A percentile compares a stretch with the other conserved stretches of the same genome.
These are phyloP conservation scores for Niebla homalea DNA, from an alignment of 495 filamentous ascomycete species.

Conservation along the genomic window DNA sequence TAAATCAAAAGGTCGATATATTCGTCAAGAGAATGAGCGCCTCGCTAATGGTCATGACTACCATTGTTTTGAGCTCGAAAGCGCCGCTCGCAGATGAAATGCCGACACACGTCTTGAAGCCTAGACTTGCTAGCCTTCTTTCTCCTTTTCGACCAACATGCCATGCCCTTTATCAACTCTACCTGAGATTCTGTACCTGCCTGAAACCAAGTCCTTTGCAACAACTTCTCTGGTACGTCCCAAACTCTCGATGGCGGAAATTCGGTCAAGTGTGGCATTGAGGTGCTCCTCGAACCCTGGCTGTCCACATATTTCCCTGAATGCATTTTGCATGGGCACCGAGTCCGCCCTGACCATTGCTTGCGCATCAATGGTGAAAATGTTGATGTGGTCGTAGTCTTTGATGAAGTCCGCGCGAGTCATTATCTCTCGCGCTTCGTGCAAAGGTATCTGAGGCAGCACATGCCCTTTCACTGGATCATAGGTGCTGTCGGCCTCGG, in stretches of 20 bases:
- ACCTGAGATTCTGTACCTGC: constrained; percentile 58
- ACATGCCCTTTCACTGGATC: constrained; percentile 55
- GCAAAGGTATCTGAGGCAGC: constrained; percentile 68
- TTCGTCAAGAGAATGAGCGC: not conserved
- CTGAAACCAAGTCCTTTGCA: constrained; percentile 65
- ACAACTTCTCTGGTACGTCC: constrained; percentile 85
- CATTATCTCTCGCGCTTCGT: constrained; percentile 83
- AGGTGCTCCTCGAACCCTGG: constrained; percentile 70
- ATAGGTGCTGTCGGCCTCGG: constrained; percentile 45
- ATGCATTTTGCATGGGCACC: constrained; percentile 91
- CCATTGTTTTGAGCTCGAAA: too few species aligned
- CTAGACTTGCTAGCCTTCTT: not conserved
- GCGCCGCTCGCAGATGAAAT: too few species aligned
- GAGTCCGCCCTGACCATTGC: constrained; percentile 86
- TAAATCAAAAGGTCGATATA: not conserved
- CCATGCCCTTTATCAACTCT: constrained; percentile 9
- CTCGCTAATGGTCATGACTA: not conserved
- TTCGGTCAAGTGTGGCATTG: constrained; percentile 68
- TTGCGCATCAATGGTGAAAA: constrained; percentile 84
- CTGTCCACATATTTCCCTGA: constrained; percentile 60
- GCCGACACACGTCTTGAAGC: not conserved
- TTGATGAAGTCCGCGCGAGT: constrained; percentile 91
- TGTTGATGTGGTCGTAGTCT: constrained; percentile 79
- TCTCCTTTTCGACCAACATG: constrained; percentile 4
- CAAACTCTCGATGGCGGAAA: constrained; percentile 80